Evolutionary conservation across 2,329 filamentous ascomycete genomes (phyloP), one percentile per base, ranked within the genome.

Genomic region (Neoarthrinium moseri): DNA sequence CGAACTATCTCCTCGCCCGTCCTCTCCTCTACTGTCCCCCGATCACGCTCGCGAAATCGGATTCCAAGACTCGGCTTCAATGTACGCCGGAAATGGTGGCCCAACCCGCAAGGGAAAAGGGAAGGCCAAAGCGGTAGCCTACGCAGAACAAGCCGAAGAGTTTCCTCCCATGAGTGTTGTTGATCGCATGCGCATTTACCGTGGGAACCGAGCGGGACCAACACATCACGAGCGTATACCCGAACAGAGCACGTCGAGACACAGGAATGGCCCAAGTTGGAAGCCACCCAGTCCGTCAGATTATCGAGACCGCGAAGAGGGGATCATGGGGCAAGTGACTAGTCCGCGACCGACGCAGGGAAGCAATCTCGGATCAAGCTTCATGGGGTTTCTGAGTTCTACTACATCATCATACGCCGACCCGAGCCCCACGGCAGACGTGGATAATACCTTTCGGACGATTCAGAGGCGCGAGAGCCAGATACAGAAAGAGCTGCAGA

Each of bases 401-500:
- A 43, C 23, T 6, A 23, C 23, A 6, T 18, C 33, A 22, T 7
- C 15, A 11, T 38, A 10, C 15, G 50, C 37, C 21, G 43, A 12
- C 11, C 50, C 30, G 49, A 48, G 7, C 47, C 47, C 2, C 51
- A 22, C 38, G 3, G 26, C 27, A 4, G 47, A 60, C 13, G 51
- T 59, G 17, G 61, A 64, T n/a, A 54, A 51, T 11, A 60, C 54
- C 20, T 63, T 64, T 37, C 58, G 54, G 21, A 33, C 53, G 10
- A 52, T 64, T 35, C 55, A 74, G 49, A 65, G 75, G 38, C 70
- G 70, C 51, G 77, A 81, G 39, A 67, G 67, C 21, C 69, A 79
- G 52, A 70, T 83, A 12, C 75, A 83, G 52, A 67, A 73, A 43
- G 76, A 82, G 54, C 66, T 84, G 10, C 81, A 84, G 57, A 65